Evolutionary conservation across 1,139 yeast species (phyloP), one percentile per base, ranked within the genome.

Genomic region (Yamadazyma conglobata): DNA sequence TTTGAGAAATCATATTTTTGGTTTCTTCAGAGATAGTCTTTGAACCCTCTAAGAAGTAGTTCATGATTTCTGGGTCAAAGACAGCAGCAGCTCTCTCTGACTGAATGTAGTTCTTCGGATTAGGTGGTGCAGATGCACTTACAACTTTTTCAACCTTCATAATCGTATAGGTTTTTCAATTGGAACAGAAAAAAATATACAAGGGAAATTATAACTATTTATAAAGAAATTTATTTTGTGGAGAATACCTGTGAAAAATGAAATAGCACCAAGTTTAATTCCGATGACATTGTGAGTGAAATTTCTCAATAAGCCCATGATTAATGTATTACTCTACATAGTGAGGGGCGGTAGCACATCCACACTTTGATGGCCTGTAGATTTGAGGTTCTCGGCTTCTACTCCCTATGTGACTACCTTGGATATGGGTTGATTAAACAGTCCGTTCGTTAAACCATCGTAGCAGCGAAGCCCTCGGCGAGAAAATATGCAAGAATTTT

Each of bases 31-130:
- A 53, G 22, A 56, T 53, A 20, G 57, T 56, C 32, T 50, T 40
- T 10, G 64, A 53, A 9, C 73, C 73, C 51, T 71, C 77, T 37
- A 71, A 50, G 43, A 70, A 71, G 35, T 57, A 55, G 44, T 70
- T 70, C 76, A 71, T 68, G 30, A 56, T 50, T 35, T 62, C 60
- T 17, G 66, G 55, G 41, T 69, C 61, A 45, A 71, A 68, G 11
- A 48, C 47, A 6, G 60, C 55, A 15, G 42, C 43, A 21, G 50
- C 47, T 34, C 75, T 48, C 42, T 67, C 73, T n/a, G 43, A 37
- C 46, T 56, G 56, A 32, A 69, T 63, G 24, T 51, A 44, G 21
- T 50, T 54, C 11, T 54, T 56, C 4, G 74, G 71, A 32, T 59
- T 50, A 12, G 73, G 74, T 6, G 60, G 61, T 22, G 46, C 35